phyloP scores from a whole-genome alignment of 805 yeast species.

The Candida jianshihensis region DNA sequence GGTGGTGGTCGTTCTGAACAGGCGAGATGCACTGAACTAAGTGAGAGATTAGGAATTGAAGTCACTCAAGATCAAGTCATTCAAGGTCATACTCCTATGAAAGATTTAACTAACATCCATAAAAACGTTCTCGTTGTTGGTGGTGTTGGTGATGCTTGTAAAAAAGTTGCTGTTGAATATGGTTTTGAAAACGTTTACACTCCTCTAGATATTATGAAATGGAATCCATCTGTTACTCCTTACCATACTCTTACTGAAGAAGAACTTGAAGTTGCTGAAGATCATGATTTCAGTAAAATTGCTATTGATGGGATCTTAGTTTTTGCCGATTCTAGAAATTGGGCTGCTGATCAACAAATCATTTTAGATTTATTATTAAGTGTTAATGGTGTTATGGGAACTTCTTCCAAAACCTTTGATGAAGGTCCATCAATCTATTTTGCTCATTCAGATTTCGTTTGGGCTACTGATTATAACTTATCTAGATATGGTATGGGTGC shows the following conservation, averaged over 20 bases:
- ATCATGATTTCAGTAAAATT: conserved; percentile 59
- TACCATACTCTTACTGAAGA: conserved; percentile 74
- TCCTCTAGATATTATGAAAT: conserved; percentile 74
- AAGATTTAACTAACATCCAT: conserved; percentile 61
- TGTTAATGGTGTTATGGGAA: conserved; percentile 79
- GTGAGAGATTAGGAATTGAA: conserved; percentile 49
- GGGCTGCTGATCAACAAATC: conserved; percentile 92
- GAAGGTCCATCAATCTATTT: conserved; percentile 81
- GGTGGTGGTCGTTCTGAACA: conserved; percentile 87
- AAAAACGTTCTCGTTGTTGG: conserved; percentile 81
- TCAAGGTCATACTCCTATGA: conserved; percentile 94
- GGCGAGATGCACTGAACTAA: conserved; percentile 65
- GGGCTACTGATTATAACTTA: conserved; percentile 84
- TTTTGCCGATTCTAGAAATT: conserved; percentile 86
- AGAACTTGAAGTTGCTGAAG: conserved; percentile 45
- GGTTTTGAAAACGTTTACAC: conserved; percentile 81
- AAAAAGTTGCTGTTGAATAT: conserved; percentile 74
- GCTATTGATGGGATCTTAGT: conserved; percentile 77
- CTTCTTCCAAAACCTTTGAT: conserved; percentile 58
- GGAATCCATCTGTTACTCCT: conserved; percentile 85
- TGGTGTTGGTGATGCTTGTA: conserved; percentile 79
- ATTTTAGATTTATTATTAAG: conserved; percentile 74
- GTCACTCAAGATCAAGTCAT: conserved; percentile 75
- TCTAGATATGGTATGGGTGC: conserved; percentile 95
- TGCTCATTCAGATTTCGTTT: conserved; percentile 87